Percentiles rank a stretch among this genome's conserved stretches.
Evolutionary conservation across 2,329 filamentous ascomycete species (phyloP).

Genomic region (Graphilbum fragrans): DNA sequence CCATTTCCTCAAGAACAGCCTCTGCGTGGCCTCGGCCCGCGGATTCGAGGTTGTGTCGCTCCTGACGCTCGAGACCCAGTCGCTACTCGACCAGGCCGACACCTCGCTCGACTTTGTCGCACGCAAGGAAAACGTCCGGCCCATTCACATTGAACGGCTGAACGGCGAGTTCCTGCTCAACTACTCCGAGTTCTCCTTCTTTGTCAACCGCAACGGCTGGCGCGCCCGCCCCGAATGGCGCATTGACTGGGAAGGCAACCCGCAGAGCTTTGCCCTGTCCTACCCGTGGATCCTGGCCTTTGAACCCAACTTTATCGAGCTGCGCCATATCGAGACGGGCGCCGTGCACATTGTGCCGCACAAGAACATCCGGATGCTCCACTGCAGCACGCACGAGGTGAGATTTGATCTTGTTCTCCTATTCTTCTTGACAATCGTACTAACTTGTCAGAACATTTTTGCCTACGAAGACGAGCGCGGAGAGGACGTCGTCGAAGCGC

Average conservation of each 20-base stretch:
- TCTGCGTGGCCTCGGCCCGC: conserved; percentile 89
- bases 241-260: conserved; percentile 93
- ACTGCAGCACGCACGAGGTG: conserved; percentile 95
- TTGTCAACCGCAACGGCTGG: conserved; percentile 98
- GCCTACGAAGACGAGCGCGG: conserved; percentile 94
- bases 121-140: conserved; percentile 82
- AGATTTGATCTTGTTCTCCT: conserved; percentile 17
- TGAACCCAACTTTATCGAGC: conserved; percentile 94
- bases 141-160: conserved; percentile 93
- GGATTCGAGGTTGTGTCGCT: conserved; percentile 96
- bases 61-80: conserved; percentile 96
- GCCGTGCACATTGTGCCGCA: conserved; percentile 93
- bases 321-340: conserved; percentile 87
- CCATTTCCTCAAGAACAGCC: conserved; percentile 91
- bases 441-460: conserved; percentile 67
- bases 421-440: conserved; percentile 33
- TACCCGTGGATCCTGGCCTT: conserved; percentile 97
- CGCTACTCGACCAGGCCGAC: conserved; percentile 90
- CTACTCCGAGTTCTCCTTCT: conserved; percentile 98
- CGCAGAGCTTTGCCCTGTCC: conserved; percentile 83
- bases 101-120: conserved; percentile 96
- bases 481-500: conserved; percentile 83
- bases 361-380: conserved; percentile 94
- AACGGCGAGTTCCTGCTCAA: conserved; percentile 96
- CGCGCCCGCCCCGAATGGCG: conserved; percentile 90